These are phyloP conservation scores for Monosporascus sp. DNA, from an alignment of 2,329 filamentous ascomycete genomes.

Conservation along the genomic window DNA sequence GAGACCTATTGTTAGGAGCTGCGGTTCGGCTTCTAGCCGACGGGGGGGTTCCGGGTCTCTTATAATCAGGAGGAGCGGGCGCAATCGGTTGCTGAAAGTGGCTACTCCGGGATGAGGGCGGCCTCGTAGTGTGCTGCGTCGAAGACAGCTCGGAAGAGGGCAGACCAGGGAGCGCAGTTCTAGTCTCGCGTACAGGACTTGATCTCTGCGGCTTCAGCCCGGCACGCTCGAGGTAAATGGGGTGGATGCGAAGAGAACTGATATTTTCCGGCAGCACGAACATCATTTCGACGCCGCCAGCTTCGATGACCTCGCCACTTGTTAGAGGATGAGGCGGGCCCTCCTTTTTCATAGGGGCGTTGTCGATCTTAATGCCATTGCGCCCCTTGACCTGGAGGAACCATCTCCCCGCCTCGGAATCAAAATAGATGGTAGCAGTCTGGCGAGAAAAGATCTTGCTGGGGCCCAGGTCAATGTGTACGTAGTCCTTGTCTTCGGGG, in stretches of 20 bases:
- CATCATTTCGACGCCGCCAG: conserved; percentile 95
- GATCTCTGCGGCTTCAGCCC: conserved; percentile 31
- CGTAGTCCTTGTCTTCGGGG: conserved; percentile 42
- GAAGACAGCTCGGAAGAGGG: conserved; percentile 22
- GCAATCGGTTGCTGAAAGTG: conserved; percentile 46
- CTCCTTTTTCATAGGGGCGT: conserved; percentile 62
- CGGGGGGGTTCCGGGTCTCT: conserved; percentile 56
- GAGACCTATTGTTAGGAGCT: conserved; percentile 32
- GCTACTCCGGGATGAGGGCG: conserved; percentile 19
- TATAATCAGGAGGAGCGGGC: conserved; percentile 56
- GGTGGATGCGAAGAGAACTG: conserved; percentile 61
- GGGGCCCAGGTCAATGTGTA: conserved; percentile 87
- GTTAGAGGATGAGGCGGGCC: conserved; percentile 58
- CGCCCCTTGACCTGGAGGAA: conserved; percentile 82
- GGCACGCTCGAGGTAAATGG: conserved; percentile 65
- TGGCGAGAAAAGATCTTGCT: conserved; percentile 76
- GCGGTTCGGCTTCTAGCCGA: conserved; percentile 35
- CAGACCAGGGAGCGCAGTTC: conserved; percentile 23
- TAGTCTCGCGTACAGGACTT: conserved; percentile 19
- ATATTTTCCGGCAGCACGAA: conserved; percentile 84
- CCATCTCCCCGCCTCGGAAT: conserved; percentile 68
- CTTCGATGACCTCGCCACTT: conserved; percentile 87
- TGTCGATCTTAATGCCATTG: conserved; percentile 85
- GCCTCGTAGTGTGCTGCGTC: conserved; percentile 14
- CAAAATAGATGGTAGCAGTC: conserved; percentile 71